Evolutionary conservation across 2,329 filamentous ascomycete genomes (phyloP), one percentile per base, ranked within the genome.

Genomic region (Xylariomycetidae sp.): DNA sequence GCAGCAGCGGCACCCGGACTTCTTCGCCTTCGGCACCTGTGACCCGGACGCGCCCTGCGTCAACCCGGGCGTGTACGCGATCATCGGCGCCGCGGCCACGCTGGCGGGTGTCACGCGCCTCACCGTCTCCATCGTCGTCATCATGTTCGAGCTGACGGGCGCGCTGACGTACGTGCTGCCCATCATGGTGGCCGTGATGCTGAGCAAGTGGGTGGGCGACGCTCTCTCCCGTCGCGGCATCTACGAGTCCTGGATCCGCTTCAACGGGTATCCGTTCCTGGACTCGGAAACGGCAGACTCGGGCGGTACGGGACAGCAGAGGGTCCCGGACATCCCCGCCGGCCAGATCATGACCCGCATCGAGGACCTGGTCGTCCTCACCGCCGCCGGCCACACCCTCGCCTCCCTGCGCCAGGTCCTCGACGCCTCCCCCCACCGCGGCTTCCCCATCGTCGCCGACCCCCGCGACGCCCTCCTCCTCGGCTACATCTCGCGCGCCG

Each of bases 161-260:
- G 92, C 92, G 2, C 72, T 98, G 18, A 94, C 88, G 1, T 96
- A 96, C 55, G 90, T 98, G 30, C 76, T 98, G 6, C 92, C 92
- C 34, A 98, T 96, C 59, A 98, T 98, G 92, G 85, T 98, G 44
- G 88, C 89, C 26, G 92, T 98, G 53, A 94, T 98, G 89, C 73
- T 96, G 27, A 85, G 85, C 42, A 98, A 98, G 65, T 98, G 92
- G 92, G 87, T 95, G 17, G 92, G 89, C 52, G 92, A 98, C 59
- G 90, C 88, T 31, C 89, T 98, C 58, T 88, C 86, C 17, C 85
- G 86, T 35, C 79, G 83, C 31, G 88, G 92, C 44, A 96, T 98
- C 60, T 98, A 98, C 65, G 92, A 98, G 58, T 83, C 84, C 34
- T 98, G 92, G 92, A 98, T 98, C 53, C 84, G 88, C 48, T 82